These are phyloP conservation scores for Umbellularia californica DNA, from an alignment of 164 flowering plant species.

Conservation along the genomic window DNA sequence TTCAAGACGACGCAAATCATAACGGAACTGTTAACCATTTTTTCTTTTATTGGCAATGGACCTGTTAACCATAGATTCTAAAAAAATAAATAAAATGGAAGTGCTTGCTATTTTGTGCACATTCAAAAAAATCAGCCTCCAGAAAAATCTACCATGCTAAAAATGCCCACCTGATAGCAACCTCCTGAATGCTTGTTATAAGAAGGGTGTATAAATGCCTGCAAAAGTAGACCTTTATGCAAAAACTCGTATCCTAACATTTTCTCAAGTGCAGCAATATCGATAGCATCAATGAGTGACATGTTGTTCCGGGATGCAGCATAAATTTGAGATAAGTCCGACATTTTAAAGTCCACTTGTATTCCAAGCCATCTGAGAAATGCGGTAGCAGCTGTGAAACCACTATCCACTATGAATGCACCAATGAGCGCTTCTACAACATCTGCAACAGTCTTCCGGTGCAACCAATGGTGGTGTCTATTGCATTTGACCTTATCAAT, in stretches of 20 bases:
- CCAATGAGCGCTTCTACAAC: conserved; percentile 92
- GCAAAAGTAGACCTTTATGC: conserved; percentile 74
- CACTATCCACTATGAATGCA: conserved; percentile 86
- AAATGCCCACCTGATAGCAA: conserved; percentile 77
- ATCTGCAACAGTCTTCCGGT: conserved; percentile 84
- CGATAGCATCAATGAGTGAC: conserved; percentile 37
- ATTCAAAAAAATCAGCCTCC: not conserved
- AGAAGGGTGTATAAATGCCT: conserved; percentile 94
- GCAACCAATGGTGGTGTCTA: conserved; percentile 71
- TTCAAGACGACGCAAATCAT: no score
- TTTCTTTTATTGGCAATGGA: no score
- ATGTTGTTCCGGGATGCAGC: conserved; percentile 40
- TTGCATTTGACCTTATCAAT: conserved; percentile 45
- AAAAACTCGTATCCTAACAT: conserved; percentile 47
- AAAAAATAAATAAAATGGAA: no score
- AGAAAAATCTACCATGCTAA: not conserved
- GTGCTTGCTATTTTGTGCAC: no score
- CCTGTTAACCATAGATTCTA: no score
- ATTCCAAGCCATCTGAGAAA: conserved; percentile 92
- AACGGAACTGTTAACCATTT: no score
- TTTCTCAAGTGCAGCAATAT: conserved; percentile 49
- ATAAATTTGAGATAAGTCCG: conserved; percentile 46
- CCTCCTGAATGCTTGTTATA: conserved; percentile 72
- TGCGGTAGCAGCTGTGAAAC: conserved; percentile 83
- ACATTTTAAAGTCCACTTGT: conserved; percentile 52